Conservation (phyloP, 2,329 filamentous ascomycete species). For the Verruconis gallopava region DNA sequence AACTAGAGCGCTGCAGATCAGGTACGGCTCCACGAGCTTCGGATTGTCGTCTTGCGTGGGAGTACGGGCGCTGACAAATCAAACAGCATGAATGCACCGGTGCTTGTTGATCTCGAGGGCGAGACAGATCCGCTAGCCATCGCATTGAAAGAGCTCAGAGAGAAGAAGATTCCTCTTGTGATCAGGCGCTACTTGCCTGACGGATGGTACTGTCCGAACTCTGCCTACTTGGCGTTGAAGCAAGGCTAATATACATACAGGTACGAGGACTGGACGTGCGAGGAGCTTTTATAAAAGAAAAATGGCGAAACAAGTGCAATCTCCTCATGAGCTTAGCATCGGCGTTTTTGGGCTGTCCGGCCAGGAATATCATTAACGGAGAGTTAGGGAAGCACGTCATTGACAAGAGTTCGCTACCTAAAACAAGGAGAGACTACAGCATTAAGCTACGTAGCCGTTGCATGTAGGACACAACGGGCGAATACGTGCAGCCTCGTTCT, state of each 20-base stretch:
- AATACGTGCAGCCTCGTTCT: too few relatives aligned
- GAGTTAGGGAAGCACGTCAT: too few relatives aligned
- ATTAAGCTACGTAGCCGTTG: too few relatives aligned
- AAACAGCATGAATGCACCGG: conserved; percentile 85
- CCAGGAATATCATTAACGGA: too few relatives aligned
- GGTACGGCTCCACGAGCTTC: conserved; percentile 39
- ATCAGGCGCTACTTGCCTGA: conserved; percentile 92
- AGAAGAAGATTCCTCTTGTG: conserved; percentile 97
- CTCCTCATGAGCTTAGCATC: conserved; percentile 1
- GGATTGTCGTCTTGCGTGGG: not conserved
- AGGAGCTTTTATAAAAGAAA: conserved; percentile 70
- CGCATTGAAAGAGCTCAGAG: conserved; percentile 88
- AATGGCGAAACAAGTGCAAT: too few relatives aligned
- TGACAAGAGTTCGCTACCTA: too few relatives aligned
- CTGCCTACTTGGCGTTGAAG: not conserved
- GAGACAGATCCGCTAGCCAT: conserved; percentile 97
- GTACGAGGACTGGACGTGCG: conserved; percentile 99
- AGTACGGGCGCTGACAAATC: not conserved
- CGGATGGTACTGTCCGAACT: too few relatives aligned
- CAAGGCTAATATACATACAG: conserved; percentile 29
- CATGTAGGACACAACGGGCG: too few relatives aligned
- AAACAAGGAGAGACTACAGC: too few relatives aligned
- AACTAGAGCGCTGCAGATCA: conserved; percentile 89
- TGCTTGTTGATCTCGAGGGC: conserved; percentile 90
- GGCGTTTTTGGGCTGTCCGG: too few relatives aligned